A percentile compares a stretch with the other conserved stretches of the same genome.
phyloP scores from a whole-genome alignment of 2,329 filamentous ascomycete species.

The Massarina eburnea region DNA sequence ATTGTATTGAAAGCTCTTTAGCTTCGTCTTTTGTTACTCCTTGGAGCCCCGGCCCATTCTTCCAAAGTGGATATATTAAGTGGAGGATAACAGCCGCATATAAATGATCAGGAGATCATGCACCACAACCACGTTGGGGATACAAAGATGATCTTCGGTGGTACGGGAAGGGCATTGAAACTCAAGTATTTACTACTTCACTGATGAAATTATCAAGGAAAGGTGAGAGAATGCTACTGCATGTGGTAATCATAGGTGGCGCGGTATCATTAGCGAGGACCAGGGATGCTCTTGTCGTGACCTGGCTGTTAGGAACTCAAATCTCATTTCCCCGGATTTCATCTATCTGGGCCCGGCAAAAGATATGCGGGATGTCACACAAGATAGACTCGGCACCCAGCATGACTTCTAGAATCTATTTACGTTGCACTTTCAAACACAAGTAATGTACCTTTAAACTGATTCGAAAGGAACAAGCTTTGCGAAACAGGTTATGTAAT shows the following conservation, averaged over 20 bases:
- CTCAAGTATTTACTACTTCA: too few species aligned
- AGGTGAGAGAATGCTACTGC: not conserved
- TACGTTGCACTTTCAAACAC: too few species aligned
- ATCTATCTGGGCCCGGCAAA: not conserved
- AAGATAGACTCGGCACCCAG: too few species aligned
- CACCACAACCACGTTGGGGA: not conserved
- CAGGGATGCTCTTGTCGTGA: too few species aligned
- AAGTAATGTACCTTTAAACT: too few species aligned
- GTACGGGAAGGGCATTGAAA: too few species aligned
- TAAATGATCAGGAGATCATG: not conserved
- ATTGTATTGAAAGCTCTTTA: constrained; percentile 8
- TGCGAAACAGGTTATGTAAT: too few species aligned
- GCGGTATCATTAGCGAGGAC: not conserved
- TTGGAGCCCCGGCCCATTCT: constrained; percentile 24
- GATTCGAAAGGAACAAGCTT: too few species aligned
- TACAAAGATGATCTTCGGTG: not conserved
- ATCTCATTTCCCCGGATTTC: not conserved
- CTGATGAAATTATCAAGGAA: too few species aligned
- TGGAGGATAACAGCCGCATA: not conserved
- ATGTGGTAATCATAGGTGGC: not conserved
- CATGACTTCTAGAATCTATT: too few species aligned
- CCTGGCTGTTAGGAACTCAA: not conserved
- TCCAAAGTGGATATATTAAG: constrained; percentile 17
- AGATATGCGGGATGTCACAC: too few species aligned
- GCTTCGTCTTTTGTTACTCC: constrained; percentile 8